phyloP scores from a whole-genome alignment of 305 asterid species.

The Rubia occidens region DNA sequence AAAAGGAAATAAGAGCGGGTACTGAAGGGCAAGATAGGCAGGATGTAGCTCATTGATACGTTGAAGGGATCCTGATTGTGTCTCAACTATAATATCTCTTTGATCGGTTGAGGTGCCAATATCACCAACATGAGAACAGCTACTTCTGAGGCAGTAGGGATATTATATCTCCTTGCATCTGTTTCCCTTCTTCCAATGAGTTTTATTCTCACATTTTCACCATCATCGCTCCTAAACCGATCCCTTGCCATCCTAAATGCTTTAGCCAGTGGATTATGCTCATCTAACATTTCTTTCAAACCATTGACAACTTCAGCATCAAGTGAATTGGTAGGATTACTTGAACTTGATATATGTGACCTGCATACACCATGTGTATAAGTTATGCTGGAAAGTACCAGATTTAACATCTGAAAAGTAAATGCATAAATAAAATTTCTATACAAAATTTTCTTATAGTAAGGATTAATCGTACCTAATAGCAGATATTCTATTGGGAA shows the following conservation, averaged over 20 bases:
- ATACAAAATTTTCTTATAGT: not conserved
- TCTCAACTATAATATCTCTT: not conserved
- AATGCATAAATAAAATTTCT: not conserved
- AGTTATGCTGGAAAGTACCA: not conserved
- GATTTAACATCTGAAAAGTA: not conserved
- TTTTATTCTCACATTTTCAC: not conserved
- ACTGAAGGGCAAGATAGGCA: not conserved
- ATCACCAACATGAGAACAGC: constrained; percentile 1
- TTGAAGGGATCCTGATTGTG: not conserved
- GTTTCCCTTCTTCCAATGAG: not conserved
- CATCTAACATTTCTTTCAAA: not conserved
- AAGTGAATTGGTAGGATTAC: not conserved
- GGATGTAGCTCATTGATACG: not conserved
- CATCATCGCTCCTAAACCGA: not conserved
- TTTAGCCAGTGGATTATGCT: not conserved
- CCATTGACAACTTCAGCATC: not conserved
- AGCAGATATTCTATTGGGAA: not conserved
- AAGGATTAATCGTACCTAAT: not conserved
- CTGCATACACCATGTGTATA: not conserved
- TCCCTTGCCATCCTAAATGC: not conserved
- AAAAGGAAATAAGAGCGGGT: not conserved
- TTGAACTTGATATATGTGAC: not conserved
- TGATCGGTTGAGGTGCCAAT: not conserved
- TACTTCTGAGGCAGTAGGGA: constrained; percentile 1
- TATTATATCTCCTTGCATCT: not conserved